Conservation (phyloP, 371 early-diverging fungal species). For the Syncephalastrum racemosum region DNA sequence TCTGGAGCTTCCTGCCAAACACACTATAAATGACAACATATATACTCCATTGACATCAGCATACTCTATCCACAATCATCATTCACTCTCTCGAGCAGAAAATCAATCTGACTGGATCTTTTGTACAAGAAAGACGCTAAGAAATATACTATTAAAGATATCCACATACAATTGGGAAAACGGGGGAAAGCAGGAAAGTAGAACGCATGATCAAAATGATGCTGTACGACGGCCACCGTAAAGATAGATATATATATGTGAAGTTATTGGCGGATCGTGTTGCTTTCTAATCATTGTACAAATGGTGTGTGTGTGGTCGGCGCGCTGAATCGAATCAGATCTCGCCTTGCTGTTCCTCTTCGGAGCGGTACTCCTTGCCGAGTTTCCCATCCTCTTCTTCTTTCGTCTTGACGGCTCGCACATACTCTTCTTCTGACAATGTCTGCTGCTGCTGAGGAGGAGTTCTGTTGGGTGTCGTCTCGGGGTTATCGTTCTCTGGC, state of each 20-base stretch:
- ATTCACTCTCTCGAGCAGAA: no score
- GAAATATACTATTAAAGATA: no score
- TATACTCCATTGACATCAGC: neutral
- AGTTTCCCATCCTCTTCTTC: conserved; percentile 24
- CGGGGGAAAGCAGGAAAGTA: no score
- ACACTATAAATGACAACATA: neutral
- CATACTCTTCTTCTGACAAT: conserved; percentile 18
- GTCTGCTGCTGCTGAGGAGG: neutral
- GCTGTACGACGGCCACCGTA: no score
- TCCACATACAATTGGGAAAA: no score
- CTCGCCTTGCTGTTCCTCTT: conserved; percentile 35
- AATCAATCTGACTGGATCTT: no score
- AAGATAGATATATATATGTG: no score
- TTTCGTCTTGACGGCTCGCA: conserved; percentile 28
- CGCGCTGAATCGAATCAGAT: conserved; percentile 10
- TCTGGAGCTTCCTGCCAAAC: conserved; percentile 33
- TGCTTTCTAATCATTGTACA: conserved; percentile 3
- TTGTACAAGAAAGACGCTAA: no score
- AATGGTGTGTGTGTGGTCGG: neutral
- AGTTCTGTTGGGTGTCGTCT: conserved; percentile 1
- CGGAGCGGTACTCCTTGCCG: conserved; percentile 23
- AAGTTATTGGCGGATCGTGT: no score
- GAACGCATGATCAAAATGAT: no score
- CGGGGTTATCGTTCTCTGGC: neutral
- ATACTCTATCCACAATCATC: neutral